Conservation (phyloP, 78 protist genomes). For the Dictyostelium brefeldianum region DNA sequence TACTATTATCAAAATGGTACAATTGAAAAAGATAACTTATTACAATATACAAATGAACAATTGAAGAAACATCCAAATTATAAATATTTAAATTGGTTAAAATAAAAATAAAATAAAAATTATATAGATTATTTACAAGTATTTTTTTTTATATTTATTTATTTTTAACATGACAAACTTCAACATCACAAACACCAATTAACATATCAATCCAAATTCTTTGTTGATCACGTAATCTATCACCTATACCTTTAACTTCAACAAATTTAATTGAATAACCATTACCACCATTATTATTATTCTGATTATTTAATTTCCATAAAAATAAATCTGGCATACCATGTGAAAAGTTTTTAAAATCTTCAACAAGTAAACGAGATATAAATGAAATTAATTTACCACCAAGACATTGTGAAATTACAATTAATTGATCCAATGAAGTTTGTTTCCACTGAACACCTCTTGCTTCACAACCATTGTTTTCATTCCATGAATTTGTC, state of each 20-base stretch:
- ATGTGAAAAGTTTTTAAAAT: conserved; percentile 39
- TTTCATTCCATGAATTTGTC: background rate
- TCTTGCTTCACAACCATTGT: conserved; percentile 30
- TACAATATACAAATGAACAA: background rate
- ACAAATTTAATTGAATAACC: conserved; percentile 38
- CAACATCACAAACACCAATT: conserved; percentile 51
- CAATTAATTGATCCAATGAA: conserved; percentile 10
- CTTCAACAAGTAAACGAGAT: conserved; percentile 37
- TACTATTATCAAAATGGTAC: background rate
- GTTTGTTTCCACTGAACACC: conserved; percentile 40
- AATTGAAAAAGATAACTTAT: background rate
- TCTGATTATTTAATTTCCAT: background rate
- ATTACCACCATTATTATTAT: background rate
- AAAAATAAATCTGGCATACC: conserved; percentile 61
- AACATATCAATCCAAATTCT: conserved; percentile 67
- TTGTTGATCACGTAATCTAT: conserved; percentile 47
- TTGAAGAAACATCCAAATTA: background rate
- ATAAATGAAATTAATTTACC: conserved; percentile 34
- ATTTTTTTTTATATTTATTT: background rate
- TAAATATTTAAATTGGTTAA: background rate
- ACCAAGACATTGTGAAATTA: conserved; percentile 24
- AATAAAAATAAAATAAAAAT: background rate
- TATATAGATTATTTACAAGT: background rate
- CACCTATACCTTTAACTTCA: conserved; percentile 54
- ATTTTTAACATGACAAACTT: conserved; percentile 37